Conservation (phyloP, 306 rosid species). For the Gleditsia sinensis region DNA sequence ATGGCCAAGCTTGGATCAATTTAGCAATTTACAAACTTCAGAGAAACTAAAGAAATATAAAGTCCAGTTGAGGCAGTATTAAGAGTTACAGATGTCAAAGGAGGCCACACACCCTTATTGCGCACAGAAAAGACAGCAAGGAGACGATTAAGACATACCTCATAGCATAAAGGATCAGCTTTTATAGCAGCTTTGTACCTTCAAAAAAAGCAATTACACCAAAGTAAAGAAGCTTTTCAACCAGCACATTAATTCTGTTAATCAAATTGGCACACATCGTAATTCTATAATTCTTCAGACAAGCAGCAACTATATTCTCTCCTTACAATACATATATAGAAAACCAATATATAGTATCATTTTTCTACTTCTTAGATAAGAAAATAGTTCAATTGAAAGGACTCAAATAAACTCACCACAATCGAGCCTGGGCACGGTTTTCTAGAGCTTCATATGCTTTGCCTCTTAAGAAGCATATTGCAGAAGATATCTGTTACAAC, state of each 20-base stretch:
- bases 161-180: slow-evolving; percentile 96
- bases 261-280: slow-evolving; percentile 9
- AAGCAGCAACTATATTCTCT: neutral
- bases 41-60: slow-evolving; percentile 22
- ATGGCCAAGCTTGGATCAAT: slow-evolving; percentile 7
- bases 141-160: slow-evolving; percentile 57
- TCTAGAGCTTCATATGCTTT: slow-evolving; percentile 93
- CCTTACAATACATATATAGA: neutral
- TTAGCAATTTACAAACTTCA: slow-evolving; percentile 25
- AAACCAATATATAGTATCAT: neutral
- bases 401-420: slow-evolving; percentile 58
- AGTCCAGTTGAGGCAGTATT: neutral
- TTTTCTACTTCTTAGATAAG: neutral
- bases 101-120: slow-evolving; percentile 6
- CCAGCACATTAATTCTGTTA: slow-evolving; percentile 1
- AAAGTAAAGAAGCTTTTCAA: slow-evolving; percentile 25
- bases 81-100: neutral
- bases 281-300: slow-evolving; percentile 17
- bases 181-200: slow-evolving; percentile 97
- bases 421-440: slow-evolving; percentile 89
- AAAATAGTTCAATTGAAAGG: neutral
- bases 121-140: slow-evolving; percentile 16
- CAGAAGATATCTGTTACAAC: slow-evolving; percentile 78
- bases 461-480: slow-evolving; percentile 90
- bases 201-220: slow-evolving; percentile 36